A percentile compares a stretch with the other conserved stretches of the same genome.
Evolutionary conservation across 441 rosid species (phyloP).

Genomic region (Populus hybrid): DNA sequence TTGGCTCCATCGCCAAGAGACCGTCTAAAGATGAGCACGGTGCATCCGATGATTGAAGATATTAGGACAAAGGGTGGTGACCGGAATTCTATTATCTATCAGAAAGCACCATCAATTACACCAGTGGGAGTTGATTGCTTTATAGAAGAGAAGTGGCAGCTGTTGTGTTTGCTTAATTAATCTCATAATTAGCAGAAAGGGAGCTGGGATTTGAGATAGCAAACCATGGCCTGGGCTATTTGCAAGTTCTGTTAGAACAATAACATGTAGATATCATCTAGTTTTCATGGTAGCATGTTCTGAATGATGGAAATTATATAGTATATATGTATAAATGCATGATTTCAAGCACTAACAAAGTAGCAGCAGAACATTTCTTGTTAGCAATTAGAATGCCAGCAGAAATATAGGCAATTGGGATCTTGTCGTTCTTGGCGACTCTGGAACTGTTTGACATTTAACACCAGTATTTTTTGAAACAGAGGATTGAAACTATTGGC

Average conservation of each 20-base stretch:
- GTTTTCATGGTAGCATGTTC: too few relatives aligned
- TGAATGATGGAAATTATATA: too few relatives aligned
- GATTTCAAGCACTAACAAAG: too few relatives aligned
- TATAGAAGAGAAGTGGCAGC: neutral
- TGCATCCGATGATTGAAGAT: constrained; percentile 36
- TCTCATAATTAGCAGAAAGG: too few relatives aligned
- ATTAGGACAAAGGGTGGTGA: constrained; percentile 26
- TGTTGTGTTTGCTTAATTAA: neutral
- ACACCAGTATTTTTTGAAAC: neutral
- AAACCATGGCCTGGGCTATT: neutral
- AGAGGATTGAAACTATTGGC: neutral
- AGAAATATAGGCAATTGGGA: neutral
- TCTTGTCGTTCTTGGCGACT: neutral
- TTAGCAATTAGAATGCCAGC: neutral
- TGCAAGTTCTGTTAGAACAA: too few relatives aligned
- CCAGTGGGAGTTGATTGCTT: neutral
- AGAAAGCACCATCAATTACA: constrained; percentile 18
- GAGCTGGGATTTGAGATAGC: neutral
- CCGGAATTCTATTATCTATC: constrained; percentile 24
- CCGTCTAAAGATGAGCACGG: constrained; percentile 39
- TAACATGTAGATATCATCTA: too few relatives aligned
- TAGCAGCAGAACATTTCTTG: neutral
- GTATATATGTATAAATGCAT: neutral
- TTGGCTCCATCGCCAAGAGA: constrained; percentile 35
- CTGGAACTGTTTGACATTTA: neutral